A percentile compares a stretch with the other conserved stretches of the same genome.
These are phyloP conservation scores for Colletotrichum shisoi DNA, from an alignment of 2,329 filamentous ascomycete genomes.

Conservation along the genomic window DNA sequence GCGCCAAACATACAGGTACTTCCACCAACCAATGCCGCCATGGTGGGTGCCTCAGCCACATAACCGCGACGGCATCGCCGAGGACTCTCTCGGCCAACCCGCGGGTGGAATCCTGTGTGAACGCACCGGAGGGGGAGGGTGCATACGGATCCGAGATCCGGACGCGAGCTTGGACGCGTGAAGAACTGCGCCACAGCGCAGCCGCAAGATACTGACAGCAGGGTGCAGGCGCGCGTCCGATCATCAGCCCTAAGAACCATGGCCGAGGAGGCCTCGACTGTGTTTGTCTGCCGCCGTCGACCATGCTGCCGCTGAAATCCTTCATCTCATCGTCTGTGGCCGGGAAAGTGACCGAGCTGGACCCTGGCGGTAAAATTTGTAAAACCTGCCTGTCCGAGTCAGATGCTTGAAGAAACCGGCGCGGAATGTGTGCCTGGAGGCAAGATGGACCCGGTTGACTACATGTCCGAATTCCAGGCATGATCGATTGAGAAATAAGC, in stretches of 20 bases:
- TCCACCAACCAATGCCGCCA: constrained; percentile 20
- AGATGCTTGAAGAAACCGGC: constrained; percentile 2
- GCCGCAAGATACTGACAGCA: background rate
- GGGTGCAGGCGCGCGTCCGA: background rate
- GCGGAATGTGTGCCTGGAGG: constrained; percentile 1
- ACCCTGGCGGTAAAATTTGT: constrained; percentile 10
- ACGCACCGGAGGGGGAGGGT: constrained; percentile 4
- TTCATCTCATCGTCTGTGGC: constrained; percentile 21
- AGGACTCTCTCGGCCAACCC: constrained; percentile 15
- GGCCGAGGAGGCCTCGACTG: background rate
- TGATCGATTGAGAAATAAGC: constrained; percentile 4
- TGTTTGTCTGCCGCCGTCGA: background rate
- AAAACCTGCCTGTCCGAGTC: constrained; percentile 21
- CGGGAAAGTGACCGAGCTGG: constrained; percentile 20
- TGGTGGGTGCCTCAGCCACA: constrained; percentile 19
- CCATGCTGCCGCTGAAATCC: constrained; percentile 3
- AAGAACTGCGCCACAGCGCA: background rate
- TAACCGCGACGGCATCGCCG: constrained; percentile 26
- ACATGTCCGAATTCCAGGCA: constrained; percentile 12
- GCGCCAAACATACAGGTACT: constrained; percentile 17
- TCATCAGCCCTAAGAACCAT: no score
- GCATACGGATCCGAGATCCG: constrained; percentile 26
- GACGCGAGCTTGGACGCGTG: background rate
- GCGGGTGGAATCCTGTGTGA: background rate
- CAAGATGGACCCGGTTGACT: constrained; percentile 15